These are phyloP conservation scores for Diaporthe sp. DNA, from an alignment of 2,329 filamentous ascomycete genomes.

Conservation along the genomic window DNA sequence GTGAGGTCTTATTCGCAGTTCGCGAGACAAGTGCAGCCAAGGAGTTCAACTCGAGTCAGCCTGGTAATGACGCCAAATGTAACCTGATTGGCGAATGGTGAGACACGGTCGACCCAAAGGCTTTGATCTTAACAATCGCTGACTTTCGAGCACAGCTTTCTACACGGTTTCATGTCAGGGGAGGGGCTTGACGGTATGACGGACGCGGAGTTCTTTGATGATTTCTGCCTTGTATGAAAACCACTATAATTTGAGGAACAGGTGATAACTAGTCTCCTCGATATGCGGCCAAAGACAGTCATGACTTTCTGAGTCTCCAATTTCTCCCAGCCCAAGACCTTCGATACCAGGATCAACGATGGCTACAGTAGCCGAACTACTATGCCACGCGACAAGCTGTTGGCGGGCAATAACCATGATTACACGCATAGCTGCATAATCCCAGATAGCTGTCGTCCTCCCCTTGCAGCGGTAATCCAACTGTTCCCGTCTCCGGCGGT, in stretches of 20 bases:
- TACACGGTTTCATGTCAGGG: conserved; percentile 4
- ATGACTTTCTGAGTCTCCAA: too few relatives aligned
- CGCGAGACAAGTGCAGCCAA: background rate
- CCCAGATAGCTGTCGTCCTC: conserved; percentile 33
- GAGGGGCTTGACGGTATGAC: conserved; percentile 2
- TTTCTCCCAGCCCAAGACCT: rapidly evolving
- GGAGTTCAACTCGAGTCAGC: background rate
- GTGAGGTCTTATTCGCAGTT: background rate
- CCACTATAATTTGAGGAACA: background rate
- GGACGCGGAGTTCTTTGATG: background rate
- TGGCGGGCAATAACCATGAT: conserved; percentile 32
- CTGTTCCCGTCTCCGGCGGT: conserved; percentile 24
- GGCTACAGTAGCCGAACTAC: background rate
- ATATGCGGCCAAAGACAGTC: background rate
- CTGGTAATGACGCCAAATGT: background rate
- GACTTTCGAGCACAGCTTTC: background rate
- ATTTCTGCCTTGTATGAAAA: conserved; percentile 4
- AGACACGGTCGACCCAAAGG: background rate
- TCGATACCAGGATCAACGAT: background rate
- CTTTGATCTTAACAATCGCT: background rate
- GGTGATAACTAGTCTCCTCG: background rate
- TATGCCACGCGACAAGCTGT: conserved; percentile 29
- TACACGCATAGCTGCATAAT: conserved; percentile 29
- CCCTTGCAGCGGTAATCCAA: conserved; percentile 2
- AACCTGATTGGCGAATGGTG: conserved; percentile 10